Conservation (phyloP, 306 rosid species). For the Carpinus viminea region DNA sequence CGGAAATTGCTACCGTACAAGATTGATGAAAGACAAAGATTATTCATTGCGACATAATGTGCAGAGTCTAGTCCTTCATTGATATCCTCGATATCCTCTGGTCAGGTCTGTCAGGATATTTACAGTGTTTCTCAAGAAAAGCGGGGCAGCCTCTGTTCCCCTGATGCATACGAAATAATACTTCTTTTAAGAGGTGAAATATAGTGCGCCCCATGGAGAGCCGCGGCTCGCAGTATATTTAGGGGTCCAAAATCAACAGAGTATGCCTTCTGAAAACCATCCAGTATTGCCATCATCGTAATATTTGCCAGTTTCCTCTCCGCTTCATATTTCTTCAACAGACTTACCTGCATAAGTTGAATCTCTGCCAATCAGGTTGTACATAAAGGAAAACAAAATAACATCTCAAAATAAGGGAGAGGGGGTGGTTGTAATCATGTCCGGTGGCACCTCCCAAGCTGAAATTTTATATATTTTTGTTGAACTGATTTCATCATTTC, state of each 20-base stretch:
- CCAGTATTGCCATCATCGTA: constrained; percentile 85
- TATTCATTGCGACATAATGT: background rate
- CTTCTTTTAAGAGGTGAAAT: constrained; percentile 78
- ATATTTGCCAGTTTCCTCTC: constrained; percentile 72
- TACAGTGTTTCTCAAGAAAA: constrained; percentile 46
- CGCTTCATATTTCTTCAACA: constrained; percentile 76
- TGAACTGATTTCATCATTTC: background rate
- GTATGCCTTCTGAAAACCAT: constrained; percentile 85
- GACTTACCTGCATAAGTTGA: constrained; percentile 49
- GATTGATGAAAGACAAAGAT: background rate
- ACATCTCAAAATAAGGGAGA: background rate
- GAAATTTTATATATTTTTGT: background rate
- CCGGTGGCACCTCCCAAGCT: background rate
- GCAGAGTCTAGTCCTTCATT: background rate
- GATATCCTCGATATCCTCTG: background rate
- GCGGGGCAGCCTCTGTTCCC: constrained; percentile 69
- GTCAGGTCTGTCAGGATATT: background rate
- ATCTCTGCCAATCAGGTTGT: background rate
- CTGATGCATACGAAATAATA: constrained; percentile 90
- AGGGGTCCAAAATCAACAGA: constrained; percentile 87
- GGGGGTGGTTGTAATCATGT: too few relatives aligned
- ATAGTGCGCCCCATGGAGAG: constrained; percentile 63
- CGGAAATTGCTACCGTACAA: background rate
- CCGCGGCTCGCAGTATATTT: constrained; percentile 73
- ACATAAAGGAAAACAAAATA: background rate